Base-by-base conservation (phyloP, 805 yeast species). In the Wickerhamiella brachini region DNA sequence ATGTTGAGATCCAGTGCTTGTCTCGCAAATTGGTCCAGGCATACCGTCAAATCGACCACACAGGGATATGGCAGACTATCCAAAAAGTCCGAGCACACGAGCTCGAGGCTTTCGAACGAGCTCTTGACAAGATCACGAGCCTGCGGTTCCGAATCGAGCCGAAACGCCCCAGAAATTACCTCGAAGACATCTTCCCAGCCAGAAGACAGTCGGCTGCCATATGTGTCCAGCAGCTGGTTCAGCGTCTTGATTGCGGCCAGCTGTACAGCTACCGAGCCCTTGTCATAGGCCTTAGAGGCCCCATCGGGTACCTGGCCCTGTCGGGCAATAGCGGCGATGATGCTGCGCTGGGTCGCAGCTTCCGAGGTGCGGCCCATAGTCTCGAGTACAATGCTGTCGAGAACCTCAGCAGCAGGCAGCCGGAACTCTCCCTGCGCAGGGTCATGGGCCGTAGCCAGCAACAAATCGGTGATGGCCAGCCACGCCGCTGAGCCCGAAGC, bases 31-130 rank as follows among this genome's bases (percentile, higher is more conserved):
- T 79, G 76, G 58, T 74, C 76, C 38, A 90, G 69, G 1, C 89
- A 79, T 55, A 85, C 87, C 52, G 88, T 78, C 42, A 89, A 74
- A 2, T 73, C 71, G 52, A 74, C 76, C 38, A 85, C 71, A 51
- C 81, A 82, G n/a, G 70, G 68, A 34, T 74, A 65, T 0, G 97
- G 95, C 10, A 93, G 69, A 2, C 80, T 71, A 41, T 78, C 80
- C 47, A 93, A 65, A 59, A 90, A 87, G 62, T 90, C 97, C 61
- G 87, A 94, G 54, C 94, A 73, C 20, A 90, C 79, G 49, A 89
- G 73, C 61, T 86, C 89, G 55, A 90, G 71, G 0, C 93, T 83
- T 51, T 81, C 89, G 67, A 87, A 93, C 0, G 95, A 79, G 0
- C 83, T 76, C 56, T 77, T 79, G 54, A 78, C 70, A 39, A 86